Evolutionary conservation across 2,329 filamentous ascomycete genomes (phyloP).

Genomic region (Pseudocercospora macadamiae): DNA sequence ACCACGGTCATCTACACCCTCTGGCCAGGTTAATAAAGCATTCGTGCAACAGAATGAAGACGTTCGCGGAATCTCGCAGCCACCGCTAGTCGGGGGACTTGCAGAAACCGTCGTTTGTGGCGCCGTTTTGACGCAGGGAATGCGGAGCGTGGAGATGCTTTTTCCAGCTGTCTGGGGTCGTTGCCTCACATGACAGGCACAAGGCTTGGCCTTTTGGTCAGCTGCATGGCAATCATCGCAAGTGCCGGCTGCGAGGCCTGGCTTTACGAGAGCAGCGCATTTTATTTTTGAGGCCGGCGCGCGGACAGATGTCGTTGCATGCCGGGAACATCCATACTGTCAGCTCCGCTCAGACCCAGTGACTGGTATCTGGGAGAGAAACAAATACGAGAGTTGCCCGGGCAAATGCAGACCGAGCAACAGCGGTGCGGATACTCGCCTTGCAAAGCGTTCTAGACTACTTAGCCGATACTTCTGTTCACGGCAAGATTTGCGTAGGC

Average conservation of each 20-base stretch:
- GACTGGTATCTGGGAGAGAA: neutral
- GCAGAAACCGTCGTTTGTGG: neutral
- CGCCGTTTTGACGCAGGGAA: neutral
- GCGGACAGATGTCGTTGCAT: neutral
- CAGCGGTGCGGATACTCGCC: neutral
- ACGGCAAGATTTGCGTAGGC: neutral
- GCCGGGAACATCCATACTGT: conserved; percentile 1
- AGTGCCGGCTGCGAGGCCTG: conserved; percentile 2
- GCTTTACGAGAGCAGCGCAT: neutral
- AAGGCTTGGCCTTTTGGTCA: conserved; percentile 5
- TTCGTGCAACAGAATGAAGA: conserved; percentile 1
- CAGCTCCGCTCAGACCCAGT: neutral
- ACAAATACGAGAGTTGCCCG: conserved; percentile 6
- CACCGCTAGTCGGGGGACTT: neutral
- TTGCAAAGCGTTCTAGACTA: neutral
- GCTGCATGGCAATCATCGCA: neutral
- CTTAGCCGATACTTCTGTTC: conserved; percentile 1
- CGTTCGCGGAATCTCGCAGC: neutral
- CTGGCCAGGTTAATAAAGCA: neutral
- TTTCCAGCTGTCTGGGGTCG: neutral
- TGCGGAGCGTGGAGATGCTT: neutral
- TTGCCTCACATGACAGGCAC: neutral
- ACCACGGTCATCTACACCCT: conserved; percentile 4
- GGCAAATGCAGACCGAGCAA: conserved; percentile 12
- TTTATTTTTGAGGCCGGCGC: neutral